Evolutionary conservation across 2,329 filamentous ascomycete species (phyloP).

Genomic region (Zasmidium angulare): DNA sequence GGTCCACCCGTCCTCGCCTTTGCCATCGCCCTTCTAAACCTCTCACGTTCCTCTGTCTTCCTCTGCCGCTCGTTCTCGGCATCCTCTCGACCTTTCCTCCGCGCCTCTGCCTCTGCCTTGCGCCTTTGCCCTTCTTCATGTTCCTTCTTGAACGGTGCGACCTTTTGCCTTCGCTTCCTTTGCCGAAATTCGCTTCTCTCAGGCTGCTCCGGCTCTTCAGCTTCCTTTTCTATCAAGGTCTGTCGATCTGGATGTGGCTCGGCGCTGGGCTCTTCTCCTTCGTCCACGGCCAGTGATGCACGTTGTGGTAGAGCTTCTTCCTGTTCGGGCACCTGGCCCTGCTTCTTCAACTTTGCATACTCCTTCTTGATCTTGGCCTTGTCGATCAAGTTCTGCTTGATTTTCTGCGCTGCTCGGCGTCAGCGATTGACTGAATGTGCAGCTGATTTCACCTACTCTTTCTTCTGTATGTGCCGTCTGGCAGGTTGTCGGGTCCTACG

Average conservation of each 20-base stretch:
- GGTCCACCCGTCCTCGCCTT: slow-evolving; percentile 61
- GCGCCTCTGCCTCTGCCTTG: slow-evolving; percentile 65
- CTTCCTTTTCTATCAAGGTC: slow-evolving; percentile 30
- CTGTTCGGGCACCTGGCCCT: slow-evolving; percentile 35
- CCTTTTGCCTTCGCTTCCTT: slow-evolving; percentile 43
- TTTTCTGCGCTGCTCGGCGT: slow-evolving; percentile 67
- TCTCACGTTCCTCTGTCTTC: slow-evolving; percentile 64
- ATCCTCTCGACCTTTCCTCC: slow-evolving; percentile 59
- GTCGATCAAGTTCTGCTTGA: slow-evolving; percentile 84
- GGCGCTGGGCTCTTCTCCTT: slow-evolving; percentile 29
- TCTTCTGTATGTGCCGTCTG: slow-evolving; percentile 82
- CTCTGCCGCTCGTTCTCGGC: slow-evolving; percentile 59
- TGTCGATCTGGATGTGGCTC: slow-evolving; percentile 48
- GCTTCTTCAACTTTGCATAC: slow-evolving; percentile 81
- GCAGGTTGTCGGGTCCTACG: slow-evolving; percentile 85
- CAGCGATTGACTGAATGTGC: not conserved
- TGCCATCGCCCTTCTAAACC: slow-evolving; percentile 66
- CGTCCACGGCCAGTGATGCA: slow-evolving; percentile 28
- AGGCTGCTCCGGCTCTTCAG: slow-evolving; percentile 15
- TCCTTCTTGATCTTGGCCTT: slow-evolving; percentile 92
- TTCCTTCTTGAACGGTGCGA: slow-evolving; percentile 45
- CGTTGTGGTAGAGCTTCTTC: slow-evolving; percentile 31
- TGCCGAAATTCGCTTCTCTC: slow-evolving; percentile 9
- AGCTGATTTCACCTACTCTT: slow-evolving; percentile 56
- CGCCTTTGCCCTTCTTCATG: slow-evolving; percentile 49